Base-by-base conservation (phyloP, 495 filamentous ascomycete genomes). In the Pyrenula massariospora region DNA sequence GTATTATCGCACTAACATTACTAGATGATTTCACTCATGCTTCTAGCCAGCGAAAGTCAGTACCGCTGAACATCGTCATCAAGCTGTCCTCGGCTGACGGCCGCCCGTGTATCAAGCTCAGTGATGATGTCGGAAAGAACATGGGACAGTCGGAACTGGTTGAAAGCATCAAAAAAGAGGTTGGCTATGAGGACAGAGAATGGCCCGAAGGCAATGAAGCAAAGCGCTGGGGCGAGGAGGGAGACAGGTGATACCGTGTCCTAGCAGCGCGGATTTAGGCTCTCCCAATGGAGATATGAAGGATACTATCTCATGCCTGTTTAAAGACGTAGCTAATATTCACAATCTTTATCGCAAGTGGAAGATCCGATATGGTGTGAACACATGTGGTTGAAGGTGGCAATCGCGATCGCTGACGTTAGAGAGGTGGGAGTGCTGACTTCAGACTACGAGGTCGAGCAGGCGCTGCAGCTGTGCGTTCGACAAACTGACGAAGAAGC, bases 31-130 rank as follows among this genome's bases (percentile, higher is more conserved):
- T 89, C 68, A 68, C 65, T 8, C 80, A 87, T 59, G 68, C 73
- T 47, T 80, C 76, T 19, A 83, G 80, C 3, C 81, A 82, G 22
- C 80, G 84, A 64, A 97, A 96, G 68, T 96, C 91, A 3, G 80
- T 81, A n/a, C 93, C 93, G 0, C 77, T 98, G 19, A 98, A 98
- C 61, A 98, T 98, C 60, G 93, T 98, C 60, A 95, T 98, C 73
- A 98, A 98, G 72, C 78, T 98, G 51, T 83, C 86, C 54, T 88
- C 87, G 12, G 93, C 91, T 0, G 81, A 74, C 21, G 91, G 91
- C 8, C 79, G 82, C n/a, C 83, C 86, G 0, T 90, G 91, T 0
- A 79, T 98, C 62, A 98, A 98, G 76, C 89, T 98, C 58, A 96
- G 92, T 61, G 93, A 98, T 66, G 96, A 97, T 65, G 79, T 88